Base-by-base conservation (phyloP, 129 eudicot species). In the Solidago caesia region DNA sequence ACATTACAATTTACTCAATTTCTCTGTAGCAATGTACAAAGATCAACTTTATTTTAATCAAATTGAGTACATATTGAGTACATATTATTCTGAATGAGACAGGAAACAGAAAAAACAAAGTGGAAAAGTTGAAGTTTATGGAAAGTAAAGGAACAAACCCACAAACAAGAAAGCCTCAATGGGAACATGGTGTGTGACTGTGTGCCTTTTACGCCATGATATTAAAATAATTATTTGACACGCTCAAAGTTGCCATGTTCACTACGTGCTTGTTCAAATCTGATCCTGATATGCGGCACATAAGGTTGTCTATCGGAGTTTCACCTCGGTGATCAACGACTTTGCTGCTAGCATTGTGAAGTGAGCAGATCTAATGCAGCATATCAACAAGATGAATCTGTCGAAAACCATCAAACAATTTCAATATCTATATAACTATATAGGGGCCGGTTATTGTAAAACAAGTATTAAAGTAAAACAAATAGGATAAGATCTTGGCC, bases 361-460 rank as follows among this genome's bases (percentile, higher is more conserved):
- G 39, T 33, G 39, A 74, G 51, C 15, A 13, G 2, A 29, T 65
- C 61, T 67, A 27, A 77, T 56, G 60, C 76, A 58, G 47, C 16
- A 29, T 25, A 67, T 67, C 68, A 59, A 68, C 51, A 63, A 78
- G 47, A 70, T 44, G 41, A 74, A 73, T 51, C 78, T 62, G 68
- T 21, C 6, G 10, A 45, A 61, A 63, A 74, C 59, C 75, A 77
- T 77, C 63, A 26, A 78, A 52, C 10, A 13, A 52, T 25, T 21
- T 70, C n/a, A 78, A 33, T 13, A 43, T 44, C 67, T 21, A 21
- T 21, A 21, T 21, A 21, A 21, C 0, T 21, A 21, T 21, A 21
- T 21, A 21, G 21, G 0, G 21, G 21, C 21, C 21, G 21, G 21
- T 21, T 21, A 21, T 21, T 21, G 21, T 21, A 21, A 21, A 21